phyloP scores from a whole-genome alignment of 2,329 filamentous ascomycete genomes.

The Cordyceps farinosa region DNA sequence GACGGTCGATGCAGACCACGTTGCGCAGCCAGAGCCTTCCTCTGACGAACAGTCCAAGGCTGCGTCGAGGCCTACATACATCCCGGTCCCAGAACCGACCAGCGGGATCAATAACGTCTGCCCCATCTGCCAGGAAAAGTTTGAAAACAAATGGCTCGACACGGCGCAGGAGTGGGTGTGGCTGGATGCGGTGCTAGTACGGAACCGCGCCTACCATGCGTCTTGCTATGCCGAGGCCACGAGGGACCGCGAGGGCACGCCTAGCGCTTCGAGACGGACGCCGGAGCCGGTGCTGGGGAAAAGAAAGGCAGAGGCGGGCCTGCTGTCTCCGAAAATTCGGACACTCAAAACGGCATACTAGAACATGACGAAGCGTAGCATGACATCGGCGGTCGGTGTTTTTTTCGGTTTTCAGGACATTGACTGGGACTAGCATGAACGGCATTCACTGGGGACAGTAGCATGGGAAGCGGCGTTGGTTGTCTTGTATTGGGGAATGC shows the following conservation, averaged over 20 bases:
- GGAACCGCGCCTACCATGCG: constrained; percentile 79
- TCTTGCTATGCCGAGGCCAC: constrained; percentile 83
- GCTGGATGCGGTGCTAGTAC: constrained; percentile 80
- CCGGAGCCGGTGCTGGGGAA: constrained; percentile 68
- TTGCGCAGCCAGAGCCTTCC: constrained; percentile 32
- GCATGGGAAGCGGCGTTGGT: constrained; percentile 11
- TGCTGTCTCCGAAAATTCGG: constrained; percentile 36
- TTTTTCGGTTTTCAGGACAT: background rate
- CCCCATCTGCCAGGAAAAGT: constrained; percentile 92
- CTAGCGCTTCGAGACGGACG: constrained; percentile 43
- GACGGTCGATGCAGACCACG: constrained; percentile 63
- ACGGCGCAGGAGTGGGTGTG: constrained; percentile 96
- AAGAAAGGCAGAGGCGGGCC: constrained; percentile 66
- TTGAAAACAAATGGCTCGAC: constrained; percentile 87
- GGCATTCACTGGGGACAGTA: background rate
- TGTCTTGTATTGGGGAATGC: background rate
- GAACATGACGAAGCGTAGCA: background rate
- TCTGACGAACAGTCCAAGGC: constrained; percentile 44
- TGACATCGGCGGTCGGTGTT: background rate
- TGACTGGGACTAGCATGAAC: background rate
- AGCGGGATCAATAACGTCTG: constrained; percentile 73
- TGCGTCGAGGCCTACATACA: constrained; percentile 61
- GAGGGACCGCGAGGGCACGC: constrained; percentile 54
- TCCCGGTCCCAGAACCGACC: constrained; percentile 78
- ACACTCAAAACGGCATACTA: constrained; percentile 15